phyloP scores from a whole-genome alignment of 2,329 filamentous ascomycete genomes.

The Chrysosporium queenslandicum region DNA sequence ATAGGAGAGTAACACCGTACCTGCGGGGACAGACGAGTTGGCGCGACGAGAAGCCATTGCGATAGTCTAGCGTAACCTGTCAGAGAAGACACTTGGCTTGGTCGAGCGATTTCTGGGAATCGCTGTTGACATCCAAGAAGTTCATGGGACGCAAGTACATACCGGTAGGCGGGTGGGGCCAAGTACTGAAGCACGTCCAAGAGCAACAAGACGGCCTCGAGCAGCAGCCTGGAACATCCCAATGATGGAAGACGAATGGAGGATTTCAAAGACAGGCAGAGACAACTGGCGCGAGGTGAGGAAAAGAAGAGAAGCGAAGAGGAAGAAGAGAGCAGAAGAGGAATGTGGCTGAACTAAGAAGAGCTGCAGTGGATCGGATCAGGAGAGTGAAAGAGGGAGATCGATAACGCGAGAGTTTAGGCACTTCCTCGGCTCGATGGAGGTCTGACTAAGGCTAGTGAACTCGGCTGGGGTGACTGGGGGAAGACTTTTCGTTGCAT shows the following conservation, averaged over 20 bases:
- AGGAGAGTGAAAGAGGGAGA: conserved; percentile 5
- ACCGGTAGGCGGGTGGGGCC: conserved; percentile 27
- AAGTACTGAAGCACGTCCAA: conserved; percentile 32
- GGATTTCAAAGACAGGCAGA: not conserved
- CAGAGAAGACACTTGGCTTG: not conserved
- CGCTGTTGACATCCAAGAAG: not conserved
- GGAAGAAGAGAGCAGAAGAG: conserved; percentile 14
- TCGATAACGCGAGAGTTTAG: not conserved
- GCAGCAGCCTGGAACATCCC: conserved; percentile 37
- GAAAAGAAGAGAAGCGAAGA: not conserved
- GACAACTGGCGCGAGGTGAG: not conserved
- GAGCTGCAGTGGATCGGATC: conserved; percentile 16
- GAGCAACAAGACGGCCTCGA: conserved; percentile 35
- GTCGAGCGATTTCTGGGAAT: conserved; percentile 10
- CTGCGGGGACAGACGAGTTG: conserved; percentile 38
- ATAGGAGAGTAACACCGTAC: conserved; percentile 24
- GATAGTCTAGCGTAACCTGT: conserved; percentile 24
- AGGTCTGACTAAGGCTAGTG: not conserved
- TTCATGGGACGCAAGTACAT: conserved; percentile 14
- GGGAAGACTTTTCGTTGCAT: too few relatives aligned
- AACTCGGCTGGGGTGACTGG: too few relatives aligned
- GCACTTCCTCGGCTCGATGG: conserved; percentile 11
- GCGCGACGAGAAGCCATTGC: conserved; percentile 31
- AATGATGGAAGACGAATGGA: conserved; percentile 11
- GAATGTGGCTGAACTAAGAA: conserved; percentile 14